Evolutionary conservation across 441 rosid genomes (phyloP).

Genomic region (Corymbia calophylla): DNA sequence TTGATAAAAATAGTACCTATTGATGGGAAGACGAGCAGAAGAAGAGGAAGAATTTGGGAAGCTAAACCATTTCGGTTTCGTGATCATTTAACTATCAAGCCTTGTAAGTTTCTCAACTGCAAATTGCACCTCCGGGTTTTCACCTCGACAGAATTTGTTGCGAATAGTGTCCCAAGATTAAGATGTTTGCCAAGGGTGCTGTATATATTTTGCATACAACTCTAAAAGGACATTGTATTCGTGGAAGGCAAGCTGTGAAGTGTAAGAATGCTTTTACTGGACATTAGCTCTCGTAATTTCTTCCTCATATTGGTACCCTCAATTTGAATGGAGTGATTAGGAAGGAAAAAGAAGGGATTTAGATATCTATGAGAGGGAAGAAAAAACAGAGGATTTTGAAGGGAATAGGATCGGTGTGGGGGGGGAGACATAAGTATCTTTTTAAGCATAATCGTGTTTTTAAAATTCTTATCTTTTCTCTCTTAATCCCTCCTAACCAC

Average conservation of each 20-base stretch:
- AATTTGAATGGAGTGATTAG: background rate
- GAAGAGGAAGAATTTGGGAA: background rate
- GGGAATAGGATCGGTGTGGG: background rate
- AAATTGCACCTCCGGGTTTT: background rate
- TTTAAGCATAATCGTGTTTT: background rate
- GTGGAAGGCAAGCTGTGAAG: background rate
- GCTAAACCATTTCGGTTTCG: background rate
- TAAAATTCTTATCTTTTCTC: background rate
- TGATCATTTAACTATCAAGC: background rate
- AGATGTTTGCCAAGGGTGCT: background rate
- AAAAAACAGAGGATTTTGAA: background rate
- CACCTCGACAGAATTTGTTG: background rate
- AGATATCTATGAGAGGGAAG: background rate
- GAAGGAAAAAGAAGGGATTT: background rate
- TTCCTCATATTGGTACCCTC: background rate
- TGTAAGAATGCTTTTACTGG: background rate
- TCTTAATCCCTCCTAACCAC: background rate
- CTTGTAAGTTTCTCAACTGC: background rate
- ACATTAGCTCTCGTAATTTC: background rate
- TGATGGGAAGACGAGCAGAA: background rate
- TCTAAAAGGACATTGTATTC: background rate
- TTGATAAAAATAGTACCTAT: background rate
- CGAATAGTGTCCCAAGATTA: background rate
- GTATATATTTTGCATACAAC: background rate
- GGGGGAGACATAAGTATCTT: too few species aligned